Evolutionary conservation across 345 rosid genomes (phyloP).

Genomic region (Arabidopsis suecica): DNA sequence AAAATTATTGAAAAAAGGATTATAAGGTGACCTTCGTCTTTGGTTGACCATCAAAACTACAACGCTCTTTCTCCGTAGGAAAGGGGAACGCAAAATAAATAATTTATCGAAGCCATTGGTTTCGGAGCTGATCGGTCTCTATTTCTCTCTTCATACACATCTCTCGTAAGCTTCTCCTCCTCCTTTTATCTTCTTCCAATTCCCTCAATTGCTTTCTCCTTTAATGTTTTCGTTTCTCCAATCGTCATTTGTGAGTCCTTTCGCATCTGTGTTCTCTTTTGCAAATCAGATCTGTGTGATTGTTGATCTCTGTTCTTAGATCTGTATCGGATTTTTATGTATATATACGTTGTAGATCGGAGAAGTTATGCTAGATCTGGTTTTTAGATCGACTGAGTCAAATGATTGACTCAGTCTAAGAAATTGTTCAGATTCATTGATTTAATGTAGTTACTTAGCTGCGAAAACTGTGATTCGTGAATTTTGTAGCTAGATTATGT

Average conservation of each 20-base stretch:
- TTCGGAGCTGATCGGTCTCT: constrained; percentile 35
- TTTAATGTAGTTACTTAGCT: background rate
- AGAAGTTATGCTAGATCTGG: constrained; percentile 30
- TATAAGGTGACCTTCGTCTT: constrained; percentile 42
- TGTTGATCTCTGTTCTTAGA: background rate
- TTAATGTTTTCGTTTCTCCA: constrained; percentile 1
- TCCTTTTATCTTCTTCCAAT: background rate
- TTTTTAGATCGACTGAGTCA: background rate
- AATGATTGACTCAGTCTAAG: background rate
- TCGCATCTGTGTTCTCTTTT: background rate
- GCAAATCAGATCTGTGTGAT: constrained; percentile 24
- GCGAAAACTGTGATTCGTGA: constrained; percentile 1
- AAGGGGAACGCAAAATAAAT: background rate
- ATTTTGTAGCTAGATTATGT: constrained; percentile 21
- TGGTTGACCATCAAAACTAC: constrained; percentile 45
- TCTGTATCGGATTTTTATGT: constrained; percentile 15
- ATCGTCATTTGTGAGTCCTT: constrained; percentile 32
- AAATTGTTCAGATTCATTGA: constrained; percentile 17
- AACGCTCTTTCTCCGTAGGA: constrained; percentile 43
- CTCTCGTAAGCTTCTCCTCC: constrained; percentile 22
- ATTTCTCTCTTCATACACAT: constrained; percentile 27
- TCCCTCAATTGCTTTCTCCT: constrained; percentile 4
- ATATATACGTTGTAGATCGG: background rate
- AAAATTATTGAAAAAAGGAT: background rate
- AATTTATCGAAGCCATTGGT: constrained; percentile 27